These are phyloP conservation scores for Aspergillus arachidicola DNA, from an alignment of 2,329 filamentous ascomycete species.

Conservation along the genomic window DNA sequence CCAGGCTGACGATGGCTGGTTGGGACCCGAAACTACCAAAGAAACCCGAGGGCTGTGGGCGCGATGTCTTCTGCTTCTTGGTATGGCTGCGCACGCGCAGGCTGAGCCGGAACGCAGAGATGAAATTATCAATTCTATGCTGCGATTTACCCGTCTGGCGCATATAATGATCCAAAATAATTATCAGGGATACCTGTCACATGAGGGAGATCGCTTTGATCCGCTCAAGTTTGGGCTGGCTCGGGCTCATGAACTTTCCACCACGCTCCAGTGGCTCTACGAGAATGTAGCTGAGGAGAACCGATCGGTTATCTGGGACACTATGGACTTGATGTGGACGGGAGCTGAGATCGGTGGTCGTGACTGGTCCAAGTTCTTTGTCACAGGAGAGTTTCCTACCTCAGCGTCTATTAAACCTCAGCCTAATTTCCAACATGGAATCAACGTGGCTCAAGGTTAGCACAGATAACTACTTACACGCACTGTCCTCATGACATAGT, in stretches of 20 bases:
- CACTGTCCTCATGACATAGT: not conserved
- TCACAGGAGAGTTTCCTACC: constrained; percentile 37
- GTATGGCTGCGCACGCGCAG: constrained; percentile 52
- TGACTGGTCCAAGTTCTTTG: constrained; percentile 47
- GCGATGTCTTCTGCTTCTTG: constrained; percentile 54
- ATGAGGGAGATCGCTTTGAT: constrained; percentile 48
- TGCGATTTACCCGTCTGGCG: constrained; percentile 54
- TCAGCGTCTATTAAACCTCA: constrained; percentile 27
- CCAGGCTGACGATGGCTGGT: constrained; percentile 59
- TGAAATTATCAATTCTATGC: constrained; percentile 53
- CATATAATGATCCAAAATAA: constrained; percentile 59
- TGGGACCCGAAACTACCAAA: constrained; percentile 54
- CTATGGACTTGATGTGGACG: constrained; percentile 49
- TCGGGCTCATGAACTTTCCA: constrained; percentile 48
- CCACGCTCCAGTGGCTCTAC: constrained; percentile 53
- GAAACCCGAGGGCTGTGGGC: constrained; percentile 56
- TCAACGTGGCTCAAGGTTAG: constrained; percentile 50
- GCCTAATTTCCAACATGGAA: constrained; percentile 50
- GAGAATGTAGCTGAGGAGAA: constrained; percentile 34
- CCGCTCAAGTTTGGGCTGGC: constrained; percentile 40
- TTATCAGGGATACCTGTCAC: constrained; percentile 53
- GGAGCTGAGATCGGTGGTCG: constrained; percentile 22
- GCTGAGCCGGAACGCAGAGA: constrained; percentile 42
- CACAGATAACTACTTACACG: not conserved
- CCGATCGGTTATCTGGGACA: constrained; percentile 38